phyloP scores from a whole-genome alignment of 257 asterid species.

The Eustoma russellianum region DNA sequence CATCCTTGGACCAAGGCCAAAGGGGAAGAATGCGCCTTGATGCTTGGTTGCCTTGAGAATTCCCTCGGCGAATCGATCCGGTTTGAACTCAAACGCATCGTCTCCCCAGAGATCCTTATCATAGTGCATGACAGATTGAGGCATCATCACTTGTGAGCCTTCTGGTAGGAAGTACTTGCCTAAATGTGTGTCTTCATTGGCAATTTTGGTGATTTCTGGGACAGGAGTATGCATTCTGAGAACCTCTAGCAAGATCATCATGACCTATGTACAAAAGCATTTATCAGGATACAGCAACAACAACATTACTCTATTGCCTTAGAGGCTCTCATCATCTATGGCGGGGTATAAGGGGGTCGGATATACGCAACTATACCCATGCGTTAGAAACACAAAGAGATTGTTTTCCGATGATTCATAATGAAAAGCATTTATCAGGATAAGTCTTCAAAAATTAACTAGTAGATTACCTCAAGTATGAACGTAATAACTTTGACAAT shows the following conservation, averaged over 20 bases:
- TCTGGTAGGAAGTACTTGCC: slow-evolving; percentile 31
- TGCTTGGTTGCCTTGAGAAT: slow-evolving; percentile 33
- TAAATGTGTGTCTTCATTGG: slow-evolving; percentile 26
- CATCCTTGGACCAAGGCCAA: slow-evolving; percentile 41
- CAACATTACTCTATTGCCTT: no score
- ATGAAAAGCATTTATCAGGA: no score
- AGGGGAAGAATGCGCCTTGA: slow-evolving; percentile 28
- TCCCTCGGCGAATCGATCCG: slow-evolving; percentile 36
- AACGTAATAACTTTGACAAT: no score
- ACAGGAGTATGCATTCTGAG: slow-evolving; percentile 41
- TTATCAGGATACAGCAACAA: no score
- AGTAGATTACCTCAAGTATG: no score
- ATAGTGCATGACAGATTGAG: slow-evolving; percentile 26
- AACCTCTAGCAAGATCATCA: slow-evolving; percentile 38
- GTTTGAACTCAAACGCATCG: slow-evolving; percentile 36
- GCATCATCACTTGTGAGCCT: slow-evolving; percentile 26
- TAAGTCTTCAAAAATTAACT: background rate
- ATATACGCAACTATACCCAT: no score
- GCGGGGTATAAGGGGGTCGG: no score
- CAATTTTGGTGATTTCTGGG: slow-evolving; percentile 17
- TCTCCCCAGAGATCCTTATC: slow-evolving; percentile 34
- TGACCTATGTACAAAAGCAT: slow-evolving; percentile 14
- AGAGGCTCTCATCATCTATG: no score
- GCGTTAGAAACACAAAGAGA: no score
- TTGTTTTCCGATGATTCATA: background rate